phyloP scores from a whole-genome alignment of 768 basidiomycete genomes.

The Lactarius psammicola region DNA sequence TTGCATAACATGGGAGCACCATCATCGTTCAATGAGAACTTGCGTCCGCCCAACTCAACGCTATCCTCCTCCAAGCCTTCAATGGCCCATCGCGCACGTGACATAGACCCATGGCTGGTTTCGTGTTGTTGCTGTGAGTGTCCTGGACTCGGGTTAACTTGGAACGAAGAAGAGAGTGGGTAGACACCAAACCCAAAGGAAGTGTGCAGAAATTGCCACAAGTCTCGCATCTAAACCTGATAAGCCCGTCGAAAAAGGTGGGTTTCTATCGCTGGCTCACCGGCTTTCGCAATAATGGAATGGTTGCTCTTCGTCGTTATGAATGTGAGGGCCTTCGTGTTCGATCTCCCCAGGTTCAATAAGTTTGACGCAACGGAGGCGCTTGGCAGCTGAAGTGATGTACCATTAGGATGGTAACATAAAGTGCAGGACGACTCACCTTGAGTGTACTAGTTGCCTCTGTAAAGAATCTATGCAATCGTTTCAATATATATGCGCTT shows the following conservation, averaged over 20 bases:
- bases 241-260: not conserved
- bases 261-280: slow-evolving; percentile 32
- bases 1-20: slow-evolving; percentile 65
- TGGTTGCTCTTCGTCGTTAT: slow-evolving; percentile 43
- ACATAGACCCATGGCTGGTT: slow-evolving; percentile 63
- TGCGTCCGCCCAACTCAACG: slow-evolving; percentile 54
- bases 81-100: slow-evolving; percentile 52
- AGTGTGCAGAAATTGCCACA: slow-evolving; percentile 60
- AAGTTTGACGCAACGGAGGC: slow-evolving; percentile 46
- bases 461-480: not conserved
- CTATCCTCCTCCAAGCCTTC: slow-evolving; percentile 50
- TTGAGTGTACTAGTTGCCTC: slow-evolving; percentile 47
- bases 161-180: not conserved
- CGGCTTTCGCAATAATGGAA: slow-evolving; percentile 55
- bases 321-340: slow-evolving; percentile 50
- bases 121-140: slow-evolving; percentile 61
- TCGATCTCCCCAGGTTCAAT: slow-evolving; percentile 43
- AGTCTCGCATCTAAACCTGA: slow-evolving; percentile 43
- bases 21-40: slow-evolving; percentile 51
- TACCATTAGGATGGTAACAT: not conserved
- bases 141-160: slow-evolving; percentile 35
- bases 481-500: not conserved
- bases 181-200: slow-evolving; percentile 44
- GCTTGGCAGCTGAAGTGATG: slow-evolving; percentile 44
- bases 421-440: slow-evolving; percentile 34